These are phyloP conservation scores for Flammula alnicola DNA, from an alignment of 1,284 basidiomycete genomes.

Conservation along the genomic window DNA sequence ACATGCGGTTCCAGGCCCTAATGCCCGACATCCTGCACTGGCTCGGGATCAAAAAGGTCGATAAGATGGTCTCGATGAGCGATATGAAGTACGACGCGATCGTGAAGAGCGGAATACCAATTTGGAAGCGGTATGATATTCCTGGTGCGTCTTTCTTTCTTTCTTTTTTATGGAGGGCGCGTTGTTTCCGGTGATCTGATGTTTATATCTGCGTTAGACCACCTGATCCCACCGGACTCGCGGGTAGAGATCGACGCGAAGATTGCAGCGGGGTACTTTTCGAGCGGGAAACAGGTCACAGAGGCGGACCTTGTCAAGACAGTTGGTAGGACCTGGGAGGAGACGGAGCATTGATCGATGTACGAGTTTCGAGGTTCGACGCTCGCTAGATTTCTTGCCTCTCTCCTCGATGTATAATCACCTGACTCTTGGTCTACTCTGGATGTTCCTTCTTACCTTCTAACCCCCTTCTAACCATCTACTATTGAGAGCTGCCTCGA, in stretches of 20 bases:
- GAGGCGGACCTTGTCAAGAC: conserved; percentile 83
- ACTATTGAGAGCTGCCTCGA: too few relatives aligned
- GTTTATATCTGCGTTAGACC: conserved; percentile 47
- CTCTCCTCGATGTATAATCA: too few relatives aligned
- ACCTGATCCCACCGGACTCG: conserved; percentile 89
- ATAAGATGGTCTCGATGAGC: conserved; percentile 92
- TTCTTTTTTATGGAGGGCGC: not conserved
- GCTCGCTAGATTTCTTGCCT: too few relatives aligned
- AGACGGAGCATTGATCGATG: conserved; percentile 63
- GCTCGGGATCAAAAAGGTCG: conserved; percentile 89
- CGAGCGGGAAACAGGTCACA: conserved; percentile 76
- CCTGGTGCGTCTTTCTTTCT: conserved; percentile 53
- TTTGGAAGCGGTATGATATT: conserved; percentile 83
- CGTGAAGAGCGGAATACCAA: conserved; percentile 85
- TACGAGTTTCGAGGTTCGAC: too few relatives aligned
- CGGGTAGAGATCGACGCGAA: conserved; percentile 96
- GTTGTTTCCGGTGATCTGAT: not conserved
- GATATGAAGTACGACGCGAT: conserved; percentile 97
- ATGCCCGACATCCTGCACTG: conserved; percentile 97
- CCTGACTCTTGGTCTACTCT: too few relatives aligned
- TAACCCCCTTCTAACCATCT: too few relatives aligned
- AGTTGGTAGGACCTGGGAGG: conserved; percentile 89
- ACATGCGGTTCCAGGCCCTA: conserved; percentile 93
- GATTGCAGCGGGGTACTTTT: conserved; percentile 93
- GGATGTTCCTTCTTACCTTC: too few relatives aligned